Evolutionary conservation across 192 early-diverging fungal species (phyloP), one percentile per base, ranked within the genome.

Genomic region (Coemansia erecta): DNA sequence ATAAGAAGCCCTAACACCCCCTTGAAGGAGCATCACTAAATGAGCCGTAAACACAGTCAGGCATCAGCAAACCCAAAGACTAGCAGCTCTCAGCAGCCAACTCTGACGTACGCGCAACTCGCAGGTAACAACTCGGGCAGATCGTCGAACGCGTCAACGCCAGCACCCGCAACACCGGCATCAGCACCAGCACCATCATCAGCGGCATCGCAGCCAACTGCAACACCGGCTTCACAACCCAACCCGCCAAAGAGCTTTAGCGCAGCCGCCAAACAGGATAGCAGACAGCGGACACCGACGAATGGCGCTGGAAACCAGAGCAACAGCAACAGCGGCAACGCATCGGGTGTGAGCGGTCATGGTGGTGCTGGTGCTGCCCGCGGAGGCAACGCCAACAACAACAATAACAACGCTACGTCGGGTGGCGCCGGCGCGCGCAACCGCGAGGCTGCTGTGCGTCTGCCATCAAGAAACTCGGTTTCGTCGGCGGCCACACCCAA

Each of bases 31-130:
- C 56, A 51, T 21, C 46, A 33, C 75, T 78, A 71, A 72, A 78
- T 78, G 75, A 78, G 56, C 55, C 55, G 71, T 64, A 70, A 66
- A 70, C 63, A 72, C 50, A 58, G 66, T 66, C 65, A 72, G 39
- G 57, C 69, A 56, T 23, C 64, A 65, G 66, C 64, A 58, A 68
- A 71, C 69, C 43, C 65, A 68, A 71, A 71, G 65, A 71, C 68
- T 51, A 71, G 69, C 74, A 64, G 68, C 65, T 63, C 65, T 65
- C 63, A 68, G 65, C 64, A 66, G 75, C 69, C 57, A 59, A 54
- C 53, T 24, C 62, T 58, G 39, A 61, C 75, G 40, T 70, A 77
- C 74, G 61, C 74, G 64, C 68, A 77, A 70, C 58, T 58, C 14
- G 74, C 74, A 53, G 65, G 61, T 53, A 66, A 51, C 57, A 70